Conservation (phyloP, 805 yeast species). For the Tetrapisispora nanseiensis region DNA sequence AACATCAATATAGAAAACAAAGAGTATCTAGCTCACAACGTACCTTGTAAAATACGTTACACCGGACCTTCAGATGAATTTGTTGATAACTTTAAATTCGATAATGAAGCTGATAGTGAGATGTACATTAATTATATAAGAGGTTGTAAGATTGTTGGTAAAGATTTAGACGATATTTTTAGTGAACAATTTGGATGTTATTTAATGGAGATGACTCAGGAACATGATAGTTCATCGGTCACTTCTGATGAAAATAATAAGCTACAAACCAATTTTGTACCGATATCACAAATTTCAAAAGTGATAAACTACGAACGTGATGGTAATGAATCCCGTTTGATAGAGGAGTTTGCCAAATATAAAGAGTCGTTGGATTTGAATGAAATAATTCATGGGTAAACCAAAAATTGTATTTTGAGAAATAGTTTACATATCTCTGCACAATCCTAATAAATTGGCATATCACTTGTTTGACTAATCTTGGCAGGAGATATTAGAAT, state of each 20-base stretch:
- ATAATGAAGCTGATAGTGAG: conserved; percentile 4
- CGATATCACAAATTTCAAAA: conserved; percentile 5
- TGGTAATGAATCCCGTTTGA: conserved; percentile 24
- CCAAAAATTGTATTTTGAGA: not conserved
- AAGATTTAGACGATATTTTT: conserved; percentile 4
- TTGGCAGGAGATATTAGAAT: too few species aligned
- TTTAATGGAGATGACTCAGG: conserved; percentile 7
- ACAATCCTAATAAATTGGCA: too few species aligned
- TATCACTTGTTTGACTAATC: too few species aligned
- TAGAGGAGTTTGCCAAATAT: conserved; percentile 23
- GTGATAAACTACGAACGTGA: conserved; percentile 32
- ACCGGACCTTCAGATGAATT: conserved; percentile 15
- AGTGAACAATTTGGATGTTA: conserved; percentile 9
- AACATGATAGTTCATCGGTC: not conserved
- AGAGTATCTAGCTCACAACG: conserved; percentile 12
- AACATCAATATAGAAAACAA: conserved; percentile 1
- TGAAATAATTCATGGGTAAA: conserved; percentile 11
- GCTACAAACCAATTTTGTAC: not conserved
- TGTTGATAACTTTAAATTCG: conserved; percentile 9
- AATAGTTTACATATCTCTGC: too few species aligned
- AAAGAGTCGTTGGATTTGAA: conserved; percentile 17
- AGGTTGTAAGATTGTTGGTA: conserved; percentile 30
- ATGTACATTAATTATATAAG: conserved; percentile 24
- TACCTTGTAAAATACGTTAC: conserved; percentile 17
- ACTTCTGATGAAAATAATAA: not conserved